Conservation (phyloP, 495 filamentous ascomycete genomes). For the Aspergillus saccharolyticus region DNA sequence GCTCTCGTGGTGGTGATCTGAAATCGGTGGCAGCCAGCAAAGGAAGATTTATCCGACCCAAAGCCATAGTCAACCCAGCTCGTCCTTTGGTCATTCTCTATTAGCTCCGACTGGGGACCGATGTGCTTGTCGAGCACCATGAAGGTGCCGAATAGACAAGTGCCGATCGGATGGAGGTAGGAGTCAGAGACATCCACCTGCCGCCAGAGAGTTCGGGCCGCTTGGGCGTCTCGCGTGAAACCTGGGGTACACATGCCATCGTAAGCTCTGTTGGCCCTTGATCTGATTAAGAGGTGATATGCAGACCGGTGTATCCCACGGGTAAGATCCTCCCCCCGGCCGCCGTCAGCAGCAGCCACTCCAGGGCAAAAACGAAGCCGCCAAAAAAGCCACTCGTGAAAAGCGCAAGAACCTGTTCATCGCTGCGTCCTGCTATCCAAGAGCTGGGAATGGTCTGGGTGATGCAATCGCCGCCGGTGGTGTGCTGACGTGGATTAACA, state of each 20-base stretch:
- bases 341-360: constrained; percentile 10
- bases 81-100: not conserved
- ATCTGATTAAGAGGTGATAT: not conserved
- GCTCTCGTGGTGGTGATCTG: constrained; percentile 12
- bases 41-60: constrained; percentile 16
- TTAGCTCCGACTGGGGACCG: not conserved
- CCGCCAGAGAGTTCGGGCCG: constrained; percentile 11
- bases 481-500: constrained; percentile 18
- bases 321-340: constrained; percentile 14
- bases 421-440: constrained; percentile 10
- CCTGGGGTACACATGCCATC: not conserved
- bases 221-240: constrained; percentile 2
- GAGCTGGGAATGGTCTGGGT: constrained; percentile 13
- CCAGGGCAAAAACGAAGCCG: constrained; percentile 16
- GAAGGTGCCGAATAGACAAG: constrained; percentile 16
- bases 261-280: not conserved
- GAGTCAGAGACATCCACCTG: constrained; percentile 6
- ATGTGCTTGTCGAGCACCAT: constrained; percentile 17
- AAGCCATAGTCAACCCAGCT: constrained; percentile 22
- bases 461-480: constrained; percentile 10
- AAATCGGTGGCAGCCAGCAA: constrained; percentile 21
- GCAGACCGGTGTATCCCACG: constrained; percentile 12
- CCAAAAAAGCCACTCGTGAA: constrained; percentile 19
- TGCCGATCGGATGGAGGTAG: constrained; percentile 12
- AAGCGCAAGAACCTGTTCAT: constrained; percentile 13